These are phyloP conservation scores for Thelephora ganbajun DNA, from an alignment of 768 basidiomycete species.

Conservation along the genomic window DNA sequence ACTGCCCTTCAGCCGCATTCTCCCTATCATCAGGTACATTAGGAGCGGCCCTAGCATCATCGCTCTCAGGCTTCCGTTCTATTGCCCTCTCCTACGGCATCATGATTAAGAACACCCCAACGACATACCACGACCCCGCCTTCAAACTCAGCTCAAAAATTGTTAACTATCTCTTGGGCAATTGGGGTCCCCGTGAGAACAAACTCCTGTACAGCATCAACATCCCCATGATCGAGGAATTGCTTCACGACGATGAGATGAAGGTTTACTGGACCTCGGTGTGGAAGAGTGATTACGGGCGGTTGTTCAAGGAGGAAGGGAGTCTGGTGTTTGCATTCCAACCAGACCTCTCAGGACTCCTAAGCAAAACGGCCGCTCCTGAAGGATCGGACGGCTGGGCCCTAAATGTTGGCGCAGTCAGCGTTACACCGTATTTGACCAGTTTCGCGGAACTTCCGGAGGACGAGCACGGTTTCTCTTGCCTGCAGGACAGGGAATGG, in stretches of 20 bases:
- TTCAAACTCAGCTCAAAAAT: conserved; percentile 55
- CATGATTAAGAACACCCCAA: conserved; percentile 54
- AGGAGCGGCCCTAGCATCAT: conserved; percentile 78
- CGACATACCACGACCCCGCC: conserved; percentile 49
- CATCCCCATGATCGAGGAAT: conserved; percentile 63
- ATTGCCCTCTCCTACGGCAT: conserved; percentile 86
- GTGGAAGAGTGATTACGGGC: conserved; percentile 78
- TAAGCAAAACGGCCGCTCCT: conserved; percentile 53
- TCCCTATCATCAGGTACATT: conserved; percentile 85
- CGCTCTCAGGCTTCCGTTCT: conserved; percentile 54
- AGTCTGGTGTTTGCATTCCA: conserved; percentile 62
- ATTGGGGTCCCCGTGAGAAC: conserved; percentile 65
- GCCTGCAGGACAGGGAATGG: conserved; percentile 32
- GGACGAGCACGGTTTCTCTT: conserved; percentile 10
- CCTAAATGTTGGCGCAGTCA: conserved; percentile 50
- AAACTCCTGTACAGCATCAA: conserved; percentile 73
- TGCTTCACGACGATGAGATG: conserved; percentile 45
- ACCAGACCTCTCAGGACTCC: conserved; percentile 54
- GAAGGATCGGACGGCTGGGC: conserved; percentile 78
- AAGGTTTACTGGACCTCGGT: conserved; percentile 69
- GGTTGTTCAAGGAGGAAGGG: conserved; percentile 48
- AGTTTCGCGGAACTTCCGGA: conserved; percentile 53
- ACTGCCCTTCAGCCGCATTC: conserved; percentile 48
- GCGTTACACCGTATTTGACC: conserved; percentile 68
- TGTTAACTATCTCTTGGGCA: conserved; percentile 60